Conservation (phyloP, 2,329 filamentous ascomycete genomes). For the Anthostomella pinea region DNA sequence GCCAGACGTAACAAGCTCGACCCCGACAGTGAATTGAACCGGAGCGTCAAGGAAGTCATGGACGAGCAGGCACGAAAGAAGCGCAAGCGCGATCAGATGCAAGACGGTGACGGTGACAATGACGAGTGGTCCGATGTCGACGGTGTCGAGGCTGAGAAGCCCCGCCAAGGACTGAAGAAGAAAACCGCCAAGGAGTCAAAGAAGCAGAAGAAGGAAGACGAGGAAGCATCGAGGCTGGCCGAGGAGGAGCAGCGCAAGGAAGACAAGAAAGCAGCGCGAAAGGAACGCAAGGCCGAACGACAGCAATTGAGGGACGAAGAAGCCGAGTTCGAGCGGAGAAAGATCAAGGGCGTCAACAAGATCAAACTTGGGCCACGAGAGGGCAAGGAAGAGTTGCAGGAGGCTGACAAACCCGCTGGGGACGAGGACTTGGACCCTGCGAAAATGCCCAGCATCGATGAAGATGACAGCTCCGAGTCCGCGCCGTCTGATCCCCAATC, state of each 20-base stretch:
- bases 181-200: slow-evolving; percentile 37
- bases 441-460: slow-evolving; percentile 44
- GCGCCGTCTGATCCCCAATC: slow-evolving; percentile 51
- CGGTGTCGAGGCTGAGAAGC: slow-evolving; percentile 58
- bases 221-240: slow-evolving; percentile 33
- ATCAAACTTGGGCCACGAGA: slow-evolving; percentile 32
- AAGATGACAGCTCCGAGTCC: slow-evolving; percentile 36
- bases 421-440: slow-evolving; percentile 24
- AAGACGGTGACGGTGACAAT: slow-evolving; percentile 46
- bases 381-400: slow-evolving; percentile 23
- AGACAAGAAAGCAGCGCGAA: slow-evolving; percentile 49
- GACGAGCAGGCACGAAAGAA: slow-evolving; percentile 76
- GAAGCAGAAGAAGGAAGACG: slow-evolving; percentile 50
- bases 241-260: slow-evolving; percentile 47
- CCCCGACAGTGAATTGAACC: slow-evolving; percentile 77
- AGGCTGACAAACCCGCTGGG: slow-evolving; percentile 27
- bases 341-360: slow-evolving; percentile 35
- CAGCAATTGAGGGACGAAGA: slow-evolving; percentile 36
- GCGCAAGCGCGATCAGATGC: slow-evolving; percentile 60
- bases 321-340: slow-evolving; percentile 40
- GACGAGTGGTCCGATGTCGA: slow-evolving; percentile 43
- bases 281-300: slow-evolving; percentile 41
- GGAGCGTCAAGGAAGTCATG: slow-evolving; percentile 86
- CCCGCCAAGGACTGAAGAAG: slow-evolving; percentile 61
- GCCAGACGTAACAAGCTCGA: slow-evolving; percentile 88